Evolutionary conservation across 2,329 filamentous ascomycete species (phyloP), one percentile per base, ranked within the genome.

Genomic region (Sporothrix curviconia): DNA sequence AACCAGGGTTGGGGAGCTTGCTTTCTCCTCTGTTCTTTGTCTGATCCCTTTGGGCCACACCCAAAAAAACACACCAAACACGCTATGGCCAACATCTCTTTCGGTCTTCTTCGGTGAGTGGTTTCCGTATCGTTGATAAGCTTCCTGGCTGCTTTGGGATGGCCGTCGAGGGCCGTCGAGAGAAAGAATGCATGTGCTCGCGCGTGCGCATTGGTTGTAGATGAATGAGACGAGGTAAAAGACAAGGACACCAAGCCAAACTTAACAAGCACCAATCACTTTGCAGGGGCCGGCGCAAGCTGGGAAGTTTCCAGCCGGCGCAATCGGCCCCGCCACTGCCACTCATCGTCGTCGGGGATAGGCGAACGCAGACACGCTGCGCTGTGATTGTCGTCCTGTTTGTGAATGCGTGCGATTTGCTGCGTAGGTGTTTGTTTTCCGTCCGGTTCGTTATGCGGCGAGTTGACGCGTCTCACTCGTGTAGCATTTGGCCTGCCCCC

Each of bases 231-330:
- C 6, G 30, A 32, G 30, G 11, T 25, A 22, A 47, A 19, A 19
- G 44, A 44, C 19, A 43, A 4, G 40, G 19, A 32, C 9, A 32
- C 17, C 24, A 12, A 8, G 30, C 7, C 11, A n/a, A n/a, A n/a
- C n/a, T n/a, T n/a, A n/a, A n/a, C n/a, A n/a, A n/a, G n/a, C 12
- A 49, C 11, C 8, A 52, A 37, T 55, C 57, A 56, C 56, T 85
- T 76, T 75, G 90, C 87, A 76, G 90, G 71, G 40, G 82, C 81
- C 69, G 82, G 53, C 39, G 59, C n/a, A n/a, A 34, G 39, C 44
- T 44, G 22, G 57, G n/a, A n/a, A 30, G 3, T 32, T 17, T 25
- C 34, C 55, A 19, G 32, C 59, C n/a, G 59, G 34, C 53, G 55
- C 60, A n/a, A 42, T 57, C 59, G 32, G 55, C 57, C 55, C 59